Evolutionary conservation across 192 early-diverging fungal species (phyloP), one percentile per base, ranked within the genome.

Genomic region (Umbelopsis vinacea): DNA sequence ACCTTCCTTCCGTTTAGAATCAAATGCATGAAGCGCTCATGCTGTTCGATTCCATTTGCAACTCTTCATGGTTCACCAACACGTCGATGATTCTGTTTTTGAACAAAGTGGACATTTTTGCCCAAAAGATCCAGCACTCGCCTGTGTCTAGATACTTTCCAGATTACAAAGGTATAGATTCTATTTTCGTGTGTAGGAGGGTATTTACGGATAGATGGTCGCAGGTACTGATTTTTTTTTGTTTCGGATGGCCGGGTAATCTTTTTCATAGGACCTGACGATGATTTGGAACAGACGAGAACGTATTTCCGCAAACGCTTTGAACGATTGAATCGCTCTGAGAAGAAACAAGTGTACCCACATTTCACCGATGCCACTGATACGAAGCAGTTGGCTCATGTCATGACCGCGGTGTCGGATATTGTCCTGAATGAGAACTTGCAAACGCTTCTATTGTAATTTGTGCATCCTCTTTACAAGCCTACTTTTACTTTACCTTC

Each of bases 21-120:
- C 22, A 67, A 52, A 89, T 88, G 87, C 82, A 89, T 24, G 87
- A 89, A 55, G 83, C 86, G 0, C 48, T 89, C 53, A 86, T 86
- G 80, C 53, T 89, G 6, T 89, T 88, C 50, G 87, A 88, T 69
- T 81, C 80, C 24, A 87, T 88, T 70, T 87, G 86, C 72, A 89
- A 89, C 26, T 88, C 86, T 1, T 77, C 79, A 71, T 87, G 86
- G 87, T 89, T 89, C 71, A 77, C 81, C 21, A 81, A 85, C 35
- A 89, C 87, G 6, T 83, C 85, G 10, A 88, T 89, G 77, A 89
- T 89, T 47, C 48, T 89, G 22, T 88, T 89, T 48, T 53, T 89
- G 66, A 89, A 89, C 77, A 89, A 89, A 76, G 88, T 86, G 7
- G 87, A 89, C 60, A 85, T 89, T 19, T 89, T 89, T 53, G 76